Base-by-base conservation (phyloP, 2,329 filamentous ascomycete species). In the Paracoccidioides lutzii region DNA sequence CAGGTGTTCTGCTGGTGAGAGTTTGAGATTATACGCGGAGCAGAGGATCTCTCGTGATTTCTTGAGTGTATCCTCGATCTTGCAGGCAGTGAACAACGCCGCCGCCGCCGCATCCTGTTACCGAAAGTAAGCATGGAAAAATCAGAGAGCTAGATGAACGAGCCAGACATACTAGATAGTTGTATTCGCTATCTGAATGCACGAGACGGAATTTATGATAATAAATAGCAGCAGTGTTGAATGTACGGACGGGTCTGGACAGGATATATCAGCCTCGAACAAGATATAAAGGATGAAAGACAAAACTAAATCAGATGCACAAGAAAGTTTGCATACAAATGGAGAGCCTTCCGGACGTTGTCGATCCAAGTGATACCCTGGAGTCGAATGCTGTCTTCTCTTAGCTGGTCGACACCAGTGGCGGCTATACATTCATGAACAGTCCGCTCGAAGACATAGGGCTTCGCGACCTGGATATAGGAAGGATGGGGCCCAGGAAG, bases 61-160 rank as follows among this genome's bases (percentile, higher is more conserved):
- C 74, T 98, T 98, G 62, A 96, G 81, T 0, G 93, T 98, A 70
- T 98, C 93, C 71, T 98, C 93, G 48, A 94, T 90, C 74, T 98
- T 98, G 77, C 91, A 97, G 2, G 90, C 90, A 2, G 90, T 87
- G 66, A 97, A 91, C 7, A 98, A 76, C 30, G 89, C 86, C 0
- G 93, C 89, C 5, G 93, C 81, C 0, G 91, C 89, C 1, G 89
- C 90, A 67, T 97, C 91, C 69, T 88, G 72, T 60, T 30, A 35
- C 14, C 4, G 41, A 41, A n/a, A 40, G 52, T 54, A 28, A 54
- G 38, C 37, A 15, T 41, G 5, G 53, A 56, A n/a, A 60, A 40
- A 8, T 6, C 15, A 53, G 15, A n/a, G 53, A 48, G 55, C 15
- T 3, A n/a, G 28, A 52, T 6, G 8, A 37, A 44, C 22, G 1